Evolutionary conservation across 2,329 filamentous ascomycete species (phyloP).

Genomic region (Ophiostoma fasciatum): DNA sequence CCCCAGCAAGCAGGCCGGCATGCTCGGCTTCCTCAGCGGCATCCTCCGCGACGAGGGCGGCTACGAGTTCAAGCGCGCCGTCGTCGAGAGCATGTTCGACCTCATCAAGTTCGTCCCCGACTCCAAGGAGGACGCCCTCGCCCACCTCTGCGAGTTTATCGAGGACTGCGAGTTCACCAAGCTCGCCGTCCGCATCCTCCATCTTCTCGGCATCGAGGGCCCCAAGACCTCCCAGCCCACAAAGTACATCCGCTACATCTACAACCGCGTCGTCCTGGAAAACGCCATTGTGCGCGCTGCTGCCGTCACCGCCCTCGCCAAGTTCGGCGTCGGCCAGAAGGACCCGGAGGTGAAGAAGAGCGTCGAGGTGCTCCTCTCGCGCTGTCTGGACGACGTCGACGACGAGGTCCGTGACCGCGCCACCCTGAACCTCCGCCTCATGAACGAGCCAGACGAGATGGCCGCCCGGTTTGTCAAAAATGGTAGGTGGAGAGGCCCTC

Average conservation of each 20-base stretch:
- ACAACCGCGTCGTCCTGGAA: slow-evolving; percentile 93
- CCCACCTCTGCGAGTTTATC: slow-evolving; percentile 96
- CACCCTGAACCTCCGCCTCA: slow-evolving; percentile 78
- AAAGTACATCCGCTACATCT: slow-evolving; percentile 98
- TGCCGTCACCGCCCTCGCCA: slow-evolving; percentile 87
- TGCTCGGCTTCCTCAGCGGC: slow-evolving; percentile 94
- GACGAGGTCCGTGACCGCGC: slow-evolving; percentile 96
- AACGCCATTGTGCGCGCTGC: slow-evolving; percentile 92
- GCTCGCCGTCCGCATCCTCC: slow-evolving; percentile 84
- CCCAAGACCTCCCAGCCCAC: slow-evolving; percentile 91
- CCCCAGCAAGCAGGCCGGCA: slow-evolving; percentile 92
- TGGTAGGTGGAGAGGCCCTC: slow-evolving; percentile 38
- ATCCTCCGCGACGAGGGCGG: slow-evolving; percentile 93
- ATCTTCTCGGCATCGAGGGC: slow-evolving; percentile 85
- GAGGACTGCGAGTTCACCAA: slow-evolving; percentile 99
- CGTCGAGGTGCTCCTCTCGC: slow-evolving; percentile 78
- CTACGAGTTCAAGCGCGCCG: slow-evolving; percentile 94
- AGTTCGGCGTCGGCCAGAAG: slow-evolving; percentile 94
- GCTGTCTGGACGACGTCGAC: slow-evolving; percentile 92
- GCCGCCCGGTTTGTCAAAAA: slow-evolving; percentile 86
- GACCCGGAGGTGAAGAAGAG: slow-evolving; percentile 94
- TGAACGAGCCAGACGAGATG: slow-evolving; percentile 81
- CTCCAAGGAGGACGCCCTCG: slow-evolving; percentile 64
- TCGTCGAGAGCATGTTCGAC: slow-evolving; percentile 98
- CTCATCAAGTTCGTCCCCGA: slow-evolving; percentile 98